Base-by-base conservation (phyloP, 768 basidiomycete species). In the Serendipita sp. region DNA sequence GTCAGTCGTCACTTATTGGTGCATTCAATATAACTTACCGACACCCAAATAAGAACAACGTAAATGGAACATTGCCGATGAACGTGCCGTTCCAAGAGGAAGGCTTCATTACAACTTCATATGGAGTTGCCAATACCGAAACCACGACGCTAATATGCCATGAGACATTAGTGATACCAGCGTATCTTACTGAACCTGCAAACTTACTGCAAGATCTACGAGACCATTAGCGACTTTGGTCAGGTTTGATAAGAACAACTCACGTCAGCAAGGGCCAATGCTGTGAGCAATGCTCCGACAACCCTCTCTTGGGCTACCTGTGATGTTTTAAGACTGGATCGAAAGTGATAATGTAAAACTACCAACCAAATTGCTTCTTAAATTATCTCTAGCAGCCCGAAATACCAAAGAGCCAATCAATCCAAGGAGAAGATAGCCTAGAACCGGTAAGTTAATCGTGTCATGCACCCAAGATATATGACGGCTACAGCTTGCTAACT, bases 61-160 rank as follows among this genome's bases (percentile, higher is more conserved):
- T 79, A 63, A 82, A 74, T 2, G 85, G 82, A 68, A 88, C 83
- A 68, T 89, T 90, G 34, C 87, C 88, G 66, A 89, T 87, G 0
- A 82, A 85, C 76, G 80, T 84, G 28, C 76, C 69, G 70, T 88
- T 89, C 88, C 87, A 90, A 14, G 69, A 67, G 5, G 69, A 70
- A 38, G 79, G 74, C 28, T 75, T 72, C 64, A 76, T 82, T 53
- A 76, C 77, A 65, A 86, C 70, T 28, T 79, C 74, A 34, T 71
- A 66, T 0, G 88, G 88, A 30, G 88, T 77, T 5, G 79, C 79
- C 42, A 80, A 61, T 67, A 82, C 78, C 16, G 83, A 81, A 33
- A 75, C 77, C 17, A 74, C 68, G 65, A 89, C 79, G 68, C 88
- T 89, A 65, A 42, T 41, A 22, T n/a, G n/a, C n/a, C 42, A 58